phyloP scores from a whole-genome alignment of 352 stramenopile species.

The Phytopythium vexans region DNA sequence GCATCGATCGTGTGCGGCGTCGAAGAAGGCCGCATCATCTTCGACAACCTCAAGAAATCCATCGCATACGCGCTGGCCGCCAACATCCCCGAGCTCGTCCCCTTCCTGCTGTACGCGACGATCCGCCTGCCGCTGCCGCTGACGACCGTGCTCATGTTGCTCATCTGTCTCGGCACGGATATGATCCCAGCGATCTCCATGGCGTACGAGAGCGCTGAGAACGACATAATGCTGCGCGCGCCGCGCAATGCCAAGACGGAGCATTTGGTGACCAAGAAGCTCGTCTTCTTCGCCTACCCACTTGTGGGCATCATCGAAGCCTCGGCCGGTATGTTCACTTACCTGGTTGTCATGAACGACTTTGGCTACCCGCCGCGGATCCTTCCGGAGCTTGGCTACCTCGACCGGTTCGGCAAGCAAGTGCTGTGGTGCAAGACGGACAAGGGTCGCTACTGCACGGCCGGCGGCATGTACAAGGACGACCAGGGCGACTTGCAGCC shows the following conservation, averaged over 20 bases:
- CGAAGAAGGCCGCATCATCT: slow-evolving; percentile 95
- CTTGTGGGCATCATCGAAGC: slow-evolving; percentile 89
- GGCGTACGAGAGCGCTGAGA: slow-evolving; percentile 87
- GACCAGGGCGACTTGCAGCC: slow-evolving; percentile 17
- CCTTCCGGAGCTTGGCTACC: slow-evolving; percentile 76
- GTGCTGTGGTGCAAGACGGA: slow-evolving; percentile 77
- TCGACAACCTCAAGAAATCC: slow-evolving; percentile 95
- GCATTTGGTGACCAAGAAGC: slow-evolving; percentile 86
- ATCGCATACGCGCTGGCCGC: slow-evolving; percentile 91
- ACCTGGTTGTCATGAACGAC: slow-evolving; percentile 87
- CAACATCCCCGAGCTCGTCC: slow-evolving; percentile 89
- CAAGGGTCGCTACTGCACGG: slow-evolving; percentile 60
- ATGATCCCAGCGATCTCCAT: slow-evolving; percentile 94
- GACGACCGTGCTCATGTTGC: slow-evolving; percentile 89
- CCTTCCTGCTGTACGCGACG: slow-evolving; percentile 85
- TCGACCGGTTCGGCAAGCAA: slow-evolving; percentile 86
- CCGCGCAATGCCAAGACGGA: slow-evolving; percentile 79
- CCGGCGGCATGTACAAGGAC: slow-evolving; percentile 58
- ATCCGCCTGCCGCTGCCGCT: slow-evolving; percentile 87
- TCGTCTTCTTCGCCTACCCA: slow-evolving; percentile 85
- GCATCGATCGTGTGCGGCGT: slow-evolving; percentile 95
- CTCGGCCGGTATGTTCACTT: slow-evolving; percentile 86
- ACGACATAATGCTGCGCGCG: slow-evolving; percentile 85
- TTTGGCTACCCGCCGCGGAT: slow-evolving; percentile 83
- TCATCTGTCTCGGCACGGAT: slow-evolving; percentile 91